phyloP scores from a whole-genome alignment of 2,329 filamentous ascomycete genomes.

The Penicillium sp. region DNA sequence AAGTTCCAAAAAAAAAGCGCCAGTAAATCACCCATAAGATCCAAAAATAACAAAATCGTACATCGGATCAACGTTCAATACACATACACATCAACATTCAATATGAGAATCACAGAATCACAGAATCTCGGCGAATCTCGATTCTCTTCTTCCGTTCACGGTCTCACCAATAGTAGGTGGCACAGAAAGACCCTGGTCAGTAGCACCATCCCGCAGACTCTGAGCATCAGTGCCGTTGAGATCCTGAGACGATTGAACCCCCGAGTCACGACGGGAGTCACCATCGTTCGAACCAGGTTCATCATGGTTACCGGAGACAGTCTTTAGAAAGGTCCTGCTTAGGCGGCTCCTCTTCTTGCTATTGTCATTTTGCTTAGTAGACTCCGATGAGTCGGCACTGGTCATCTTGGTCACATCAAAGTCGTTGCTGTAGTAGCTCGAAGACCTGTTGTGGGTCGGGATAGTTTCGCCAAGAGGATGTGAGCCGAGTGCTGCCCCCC shows the following conservation, averaged over 20 bases:
- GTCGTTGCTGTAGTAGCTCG: constrained; percentile 12
- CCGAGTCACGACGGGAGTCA: constrained; percentile 8
- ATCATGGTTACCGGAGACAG: constrained; percentile 21
- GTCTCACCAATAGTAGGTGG: constrained; percentile 31
- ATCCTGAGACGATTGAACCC: constrained; percentile 8
- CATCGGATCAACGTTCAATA: not conserved
- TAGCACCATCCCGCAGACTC: constrained; percentile 29
- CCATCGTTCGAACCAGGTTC: constrained; percentile 21
- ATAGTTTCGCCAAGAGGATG: constrained; percentile 32
- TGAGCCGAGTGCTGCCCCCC: constrained; percentile 30
- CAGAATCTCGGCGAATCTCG: constrained; percentile 39
- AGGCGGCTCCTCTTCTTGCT: constrained; percentile 24
- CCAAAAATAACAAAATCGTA: not conserved
- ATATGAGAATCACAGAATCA: constrained; percentile 17
- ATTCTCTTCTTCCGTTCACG: constrained; percentile 31
- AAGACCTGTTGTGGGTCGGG: constrained; percentile 14
- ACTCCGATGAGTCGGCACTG: constrained; percentile 14
- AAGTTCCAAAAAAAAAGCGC: not conserved
- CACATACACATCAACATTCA: constrained; percentile 10
- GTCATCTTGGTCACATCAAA: constrained; percentile 15
- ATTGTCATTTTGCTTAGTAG: constrained; percentile 16
- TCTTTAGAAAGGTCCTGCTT: constrained; percentile 28
- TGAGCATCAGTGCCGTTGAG: constrained; percentile 19
- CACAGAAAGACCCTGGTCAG: constrained; percentile 30
- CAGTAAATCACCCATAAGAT: not conserved